Evolutionary conservation across 352 stramenopile species (phyloP), one percentile per base, ranked within the genome.

Genomic region (Phytophthora crassamura): DNA sequence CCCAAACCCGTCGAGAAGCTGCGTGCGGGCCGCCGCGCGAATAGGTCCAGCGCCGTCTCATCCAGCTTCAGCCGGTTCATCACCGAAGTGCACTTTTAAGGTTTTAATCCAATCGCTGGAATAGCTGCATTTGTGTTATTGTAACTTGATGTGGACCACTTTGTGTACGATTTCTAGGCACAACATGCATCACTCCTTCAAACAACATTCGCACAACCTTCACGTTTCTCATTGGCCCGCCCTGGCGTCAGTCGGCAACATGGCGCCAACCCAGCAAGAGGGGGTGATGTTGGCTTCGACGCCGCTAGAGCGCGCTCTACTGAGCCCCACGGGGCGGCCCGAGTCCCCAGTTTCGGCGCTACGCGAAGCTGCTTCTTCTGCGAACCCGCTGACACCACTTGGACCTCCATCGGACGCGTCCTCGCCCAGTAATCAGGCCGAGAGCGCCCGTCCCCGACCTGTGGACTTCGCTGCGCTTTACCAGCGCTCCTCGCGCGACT

Each of bases 1-100:
- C 32, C 16, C 54, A 93, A 15, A 1, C 77, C 74, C 3, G 82
- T 89, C 63, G 52, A 66, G 69, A 93, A 93, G 33, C 78, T 75
- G 49, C 62, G 72, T 53, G 64, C 69, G 0, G 74, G 76, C 9
- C 71, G 78, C 22, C 84, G 78, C 49, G 80, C 84, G 59, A 93
- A 88, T 58, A 93, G 65, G 62, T 93, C 84, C 40, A 93, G 77
- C 60, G 82, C 84, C 12, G 82, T 92, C 71, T 90, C 83, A 63
- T 90, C 79, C 14, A 83, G 69, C 35, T 54, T 61, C 2, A 68
- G 39, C 18, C 51, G 55, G 41, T 61, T 60, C 48, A 78, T 55
- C 71, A 79, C 30, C 36, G 35, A 61, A 40, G 5, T 20, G 30
- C 18, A 74, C 54, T 62, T 66, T 40, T 70, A 51, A 30, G 25